These are phyloP conservation scores for Xylariales sp. DNA, from an alignment of 2,329 filamentous ascomycete genomes.

Conservation along the genomic window DNA sequence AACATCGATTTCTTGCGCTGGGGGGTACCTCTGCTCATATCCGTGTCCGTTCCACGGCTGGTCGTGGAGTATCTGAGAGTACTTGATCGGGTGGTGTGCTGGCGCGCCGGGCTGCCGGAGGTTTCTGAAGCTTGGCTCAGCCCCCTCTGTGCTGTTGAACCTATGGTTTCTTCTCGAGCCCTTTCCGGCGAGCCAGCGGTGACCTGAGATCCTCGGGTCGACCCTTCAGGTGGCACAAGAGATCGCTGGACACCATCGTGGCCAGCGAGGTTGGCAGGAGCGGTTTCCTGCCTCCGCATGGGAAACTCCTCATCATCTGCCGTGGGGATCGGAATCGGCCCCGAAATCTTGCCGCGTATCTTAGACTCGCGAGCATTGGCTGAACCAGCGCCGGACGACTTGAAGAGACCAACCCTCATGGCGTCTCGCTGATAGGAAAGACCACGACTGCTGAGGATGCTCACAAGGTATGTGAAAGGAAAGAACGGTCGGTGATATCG, in stretches of 20 bases:
- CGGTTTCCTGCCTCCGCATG: constrained; percentile 38
- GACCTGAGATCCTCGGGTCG: no score
- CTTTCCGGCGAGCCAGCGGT: constrained; percentile 12
- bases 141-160: constrained; percentile 15
- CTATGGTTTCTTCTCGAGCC: constrained; percentile 15
- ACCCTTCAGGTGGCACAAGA: constrained; percentile 14
- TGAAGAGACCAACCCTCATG: constrained; percentile 42
- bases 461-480: neutral
- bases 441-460: neutral
- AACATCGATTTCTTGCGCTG: constrained; percentile 56
- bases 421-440: constrained; percentile 5
- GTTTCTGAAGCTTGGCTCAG: constrained; percentile 21
- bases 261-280: constrained; percentile 28
- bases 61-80: constrained; percentile 43
- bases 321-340: constrained; percentile 52
- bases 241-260: constrained; percentile 19
- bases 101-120: constrained; percentile 22
- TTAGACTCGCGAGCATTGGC: constrained; percentile 32
- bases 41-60: constrained; percentile 35
- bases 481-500: no score
- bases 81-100: constrained; percentile 32
- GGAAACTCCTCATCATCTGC: constrained; percentile 52
- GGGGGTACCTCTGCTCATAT: constrained; percentile 30
- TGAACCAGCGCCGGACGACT: constrained; percentile 34
- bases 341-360: constrained; percentile 57